Evolutionary conservation across 192 early-diverging fungal species (phyloP), one percentile per base, ranked within the genome.

Genomic region (Backusella morwellensis): DNA sequence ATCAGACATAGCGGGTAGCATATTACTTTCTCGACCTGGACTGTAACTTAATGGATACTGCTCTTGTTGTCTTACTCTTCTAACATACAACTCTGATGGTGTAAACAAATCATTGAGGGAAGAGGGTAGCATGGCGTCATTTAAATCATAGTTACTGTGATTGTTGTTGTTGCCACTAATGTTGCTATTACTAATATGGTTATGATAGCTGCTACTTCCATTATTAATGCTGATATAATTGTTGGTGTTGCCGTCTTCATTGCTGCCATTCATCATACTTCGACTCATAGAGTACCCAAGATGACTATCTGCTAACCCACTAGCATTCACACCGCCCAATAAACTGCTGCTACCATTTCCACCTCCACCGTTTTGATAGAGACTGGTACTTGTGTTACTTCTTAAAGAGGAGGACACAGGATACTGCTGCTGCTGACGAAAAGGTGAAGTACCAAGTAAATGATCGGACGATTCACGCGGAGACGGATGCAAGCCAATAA

Each of bases 71-170:
- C 56, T 63, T 14, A 63, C 56, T 63, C 56, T 23, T 63, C 56
- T 63, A 63, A 63, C 56, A 12, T 77, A 12, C 17, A 77, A 77
- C 78, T 86, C 87, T 19, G 66, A 74, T 12, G 84, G 80, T 9
- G 87, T 89, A 74, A 89, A 74, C 2, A 89, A 73, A 54, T 89
- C 87, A 69, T 87, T 89, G 15, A 89, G 74, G 3, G 88, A 89
- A 12, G 88, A 83, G 0, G 88, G 88, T 8, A 89, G 42, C 66
- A 85, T 73, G 32, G 75, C 81, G 50, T 86, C 83, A 63, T 87
- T 83, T 6, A 81, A 74, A 54, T 86, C 86, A 34, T 79, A 79
- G 40, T 77, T 75, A 14, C 56, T 23, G 67, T 47, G 21, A 29
- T 63, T 23, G 12, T 73, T 76, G 14, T 70, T 70, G 14, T 74